A percentile compares a stretch with the other conserved stretches of the same genome.
phyloP scores from a whole-genome alignment of 768 basidiomycete genomes.

The Dacryopinax spathularia region DNA sequence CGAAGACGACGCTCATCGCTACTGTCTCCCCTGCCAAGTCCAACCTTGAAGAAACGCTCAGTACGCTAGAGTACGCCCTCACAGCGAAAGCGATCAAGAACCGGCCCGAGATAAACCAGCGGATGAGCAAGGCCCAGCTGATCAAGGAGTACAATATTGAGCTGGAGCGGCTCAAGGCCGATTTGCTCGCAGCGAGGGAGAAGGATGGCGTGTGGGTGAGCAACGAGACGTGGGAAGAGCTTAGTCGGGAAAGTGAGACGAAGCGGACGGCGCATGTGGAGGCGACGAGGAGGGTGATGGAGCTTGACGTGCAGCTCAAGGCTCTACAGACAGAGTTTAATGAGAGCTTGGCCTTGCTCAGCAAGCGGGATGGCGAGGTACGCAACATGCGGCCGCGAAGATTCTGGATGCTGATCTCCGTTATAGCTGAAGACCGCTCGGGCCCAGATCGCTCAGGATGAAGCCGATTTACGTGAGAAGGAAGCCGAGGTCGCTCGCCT shows the following conservation, averaged over 20 bases:
- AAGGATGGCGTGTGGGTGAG: constrained; percentile 94
- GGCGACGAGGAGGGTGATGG: constrained; percentile 65
- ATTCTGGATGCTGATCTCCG: neutral
- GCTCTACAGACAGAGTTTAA: constrained; percentile 82
- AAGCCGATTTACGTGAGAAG: constrained; percentile 38
- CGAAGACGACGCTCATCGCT: constrained; percentile 95
- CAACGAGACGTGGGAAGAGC: constrained; percentile 77
- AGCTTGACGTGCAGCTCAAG: constrained; percentile 68
- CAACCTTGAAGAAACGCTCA: constrained; percentile 93
- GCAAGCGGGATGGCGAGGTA: constrained; percentile 48
- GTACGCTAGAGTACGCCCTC: constrained; percentile 91
- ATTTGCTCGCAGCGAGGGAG: constrained; percentile 79
- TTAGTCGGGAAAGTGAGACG: constrained; percentile 62
- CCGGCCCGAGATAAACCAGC: constrained; percentile 87
- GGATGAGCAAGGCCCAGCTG: constrained; percentile 81
- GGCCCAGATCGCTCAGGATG: constrained; percentile 39
- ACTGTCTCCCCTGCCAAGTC: constrained; percentile 87
- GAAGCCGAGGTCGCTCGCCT: constrained; percentile 44
- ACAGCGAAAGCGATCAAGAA: constrained; percentile 92
- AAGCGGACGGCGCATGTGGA: constrained; percentile 67
- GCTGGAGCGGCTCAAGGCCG: constrained; percentile 83
- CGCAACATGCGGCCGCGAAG: neutral
- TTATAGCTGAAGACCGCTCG: constrained; percentile 45
- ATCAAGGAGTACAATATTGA: constrained; percentile 88
- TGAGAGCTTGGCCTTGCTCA: constrained; percentile 64